These are phyloP conservation scores for Dryas integrifolia DNA, from an alignment of 331 rosid genomes.

Conservation along the genomic window DNA sequence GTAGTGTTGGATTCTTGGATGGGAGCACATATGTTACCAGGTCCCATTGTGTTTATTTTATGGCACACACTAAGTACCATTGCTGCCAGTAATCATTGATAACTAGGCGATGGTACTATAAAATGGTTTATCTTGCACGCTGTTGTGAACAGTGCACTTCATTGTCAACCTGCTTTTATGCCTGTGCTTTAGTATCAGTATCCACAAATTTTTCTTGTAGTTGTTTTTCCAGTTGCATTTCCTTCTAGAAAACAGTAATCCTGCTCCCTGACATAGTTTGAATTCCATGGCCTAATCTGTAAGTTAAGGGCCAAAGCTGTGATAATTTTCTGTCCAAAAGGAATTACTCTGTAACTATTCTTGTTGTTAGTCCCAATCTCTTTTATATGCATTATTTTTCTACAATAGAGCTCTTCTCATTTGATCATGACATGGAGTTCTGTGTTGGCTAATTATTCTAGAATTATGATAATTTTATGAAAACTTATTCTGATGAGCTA, in stretches of 20 bases:
- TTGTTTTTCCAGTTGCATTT: not conserved
- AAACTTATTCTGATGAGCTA: slow-evolving; percentile 15
- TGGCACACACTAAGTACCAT: not conserved
- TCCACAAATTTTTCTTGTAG: not conserved
- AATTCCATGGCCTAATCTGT: not conserved
- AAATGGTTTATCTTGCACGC: not conserved
- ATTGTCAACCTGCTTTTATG: not conserved
- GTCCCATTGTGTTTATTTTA: not conserved
- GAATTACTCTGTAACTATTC: not conserved
- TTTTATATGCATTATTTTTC: not conserved
- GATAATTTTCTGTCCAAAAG: not conserved
- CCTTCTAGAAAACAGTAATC: not conserved
- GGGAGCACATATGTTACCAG: not conserved
- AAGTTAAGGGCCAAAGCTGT: not conserved
- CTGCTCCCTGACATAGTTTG: not conserved
- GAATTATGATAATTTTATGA: not conserved
- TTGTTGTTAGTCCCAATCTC: not conserved
- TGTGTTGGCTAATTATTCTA: not conserved
- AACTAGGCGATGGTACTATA: not conserved
- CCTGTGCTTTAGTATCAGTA: not conserved
- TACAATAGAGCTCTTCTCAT: not conserved
- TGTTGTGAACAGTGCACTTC: slow-evolving; percentile 8
- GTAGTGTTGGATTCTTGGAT: not conserved
- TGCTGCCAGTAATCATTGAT: not conserved
- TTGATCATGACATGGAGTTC: not conserved